Evolutionary conservation across 2,329 filamentous ascomycete genomes (phyloP).

Genomic region (Clarireedia paspali): DNA sequence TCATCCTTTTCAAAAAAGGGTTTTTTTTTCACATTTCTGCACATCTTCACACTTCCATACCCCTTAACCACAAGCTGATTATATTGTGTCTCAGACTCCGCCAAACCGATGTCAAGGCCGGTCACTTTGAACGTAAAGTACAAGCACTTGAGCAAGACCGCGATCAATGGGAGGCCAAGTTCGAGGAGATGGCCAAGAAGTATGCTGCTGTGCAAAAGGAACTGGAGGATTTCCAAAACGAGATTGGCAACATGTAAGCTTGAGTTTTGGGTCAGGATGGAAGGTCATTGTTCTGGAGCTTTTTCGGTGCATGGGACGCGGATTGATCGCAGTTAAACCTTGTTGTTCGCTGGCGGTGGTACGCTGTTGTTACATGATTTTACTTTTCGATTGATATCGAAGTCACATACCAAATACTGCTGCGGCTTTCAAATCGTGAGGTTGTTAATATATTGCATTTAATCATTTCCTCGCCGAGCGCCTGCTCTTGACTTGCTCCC

Average conservation of each 20-base stretch:
- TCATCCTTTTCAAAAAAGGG: neutral
- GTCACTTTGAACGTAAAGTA: conserved; percentile 98
- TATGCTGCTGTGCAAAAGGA: conserved; percentile 79
- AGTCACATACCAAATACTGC: conserved; percentile 17
- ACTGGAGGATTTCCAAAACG: conserved; percentile 79
- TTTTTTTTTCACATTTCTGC: conserved; percentile 4
- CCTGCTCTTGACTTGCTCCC: conserved; percentile 42
- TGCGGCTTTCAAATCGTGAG: conserved; percentile 10
- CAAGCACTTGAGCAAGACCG: conserved; percentile 88
- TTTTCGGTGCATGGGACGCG: conserved; percentile 14
- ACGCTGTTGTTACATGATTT: conserved; percentile 19
- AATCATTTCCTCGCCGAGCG: conserved; percentile 26
- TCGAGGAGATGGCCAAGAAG: conserved; percentile 95
- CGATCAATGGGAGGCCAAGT: conserved; percentile 95
- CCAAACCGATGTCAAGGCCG: conserved; percentile 98
- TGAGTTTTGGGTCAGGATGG: conserved; percentile 7
- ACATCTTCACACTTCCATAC: conserved; percentile 1
- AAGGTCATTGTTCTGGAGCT: conserved; percentile 13
- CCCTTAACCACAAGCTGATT: conserved; percentile 12
- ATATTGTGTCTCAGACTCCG: conserved; percentile 61
- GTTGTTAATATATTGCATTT: conserved; percentile 13
- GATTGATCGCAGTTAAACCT: conserved; percentile 22
- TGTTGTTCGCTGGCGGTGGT: conserved; percentile 24
- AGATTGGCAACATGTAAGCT: conserved; percentile 83
- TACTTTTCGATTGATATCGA: conserved; percentile 21